Base-by-base conservation (phyloP, 179 eudicot genomes). In the Actinidia polygama region DNA sequence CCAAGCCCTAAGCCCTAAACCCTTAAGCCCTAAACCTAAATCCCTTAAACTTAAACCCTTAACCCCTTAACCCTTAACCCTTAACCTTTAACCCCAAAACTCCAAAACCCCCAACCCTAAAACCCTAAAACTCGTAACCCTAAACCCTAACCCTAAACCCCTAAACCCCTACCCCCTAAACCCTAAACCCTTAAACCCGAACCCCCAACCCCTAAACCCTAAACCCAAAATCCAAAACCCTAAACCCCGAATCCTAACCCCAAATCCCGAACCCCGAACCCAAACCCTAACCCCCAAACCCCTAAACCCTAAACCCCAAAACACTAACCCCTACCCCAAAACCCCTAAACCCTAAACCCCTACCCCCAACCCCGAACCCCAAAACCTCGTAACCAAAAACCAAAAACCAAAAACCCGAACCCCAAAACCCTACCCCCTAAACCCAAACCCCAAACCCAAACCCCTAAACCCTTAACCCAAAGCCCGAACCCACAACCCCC, bases 401-500 rank as follows among this genome's bases (percentile, higher is more conserved):
- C 79, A 63, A 5, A 54, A 57, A 24, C 46, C 64, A 44, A 7
- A 54, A 75, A 75, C 79, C 47, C 79, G 6, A 54, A 75, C 53
- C 79, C 79, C 79, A 15, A 54, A 75, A 75, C 79, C 63, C 46
- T 16, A 75, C 53, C 61, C 64, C 79, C 49, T 16, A 75, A 75
- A 57, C 79, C 64, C 49, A n/a, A 75, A 75, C 30, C 79, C 79
- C 8, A 53, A 75, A 75, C 79, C 63, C 8, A 16, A 75, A 75
- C 79, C 79, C 63, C 15, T 14, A 75, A 75, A 18, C 79, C 79
- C 24, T 8, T 23, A 75, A 63, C 79, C 64, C 23, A 54, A 75
- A 75, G 46, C 79, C 79, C 55, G 11, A 75, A 75, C 64, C 79
- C 79, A 5, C 10, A 75, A 75, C 47, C 79, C 47, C 0, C 10